Base-by-base conservation (phyloP, 352 stramenopile species). In the Phytopythium chamaehyphon region DNA sequence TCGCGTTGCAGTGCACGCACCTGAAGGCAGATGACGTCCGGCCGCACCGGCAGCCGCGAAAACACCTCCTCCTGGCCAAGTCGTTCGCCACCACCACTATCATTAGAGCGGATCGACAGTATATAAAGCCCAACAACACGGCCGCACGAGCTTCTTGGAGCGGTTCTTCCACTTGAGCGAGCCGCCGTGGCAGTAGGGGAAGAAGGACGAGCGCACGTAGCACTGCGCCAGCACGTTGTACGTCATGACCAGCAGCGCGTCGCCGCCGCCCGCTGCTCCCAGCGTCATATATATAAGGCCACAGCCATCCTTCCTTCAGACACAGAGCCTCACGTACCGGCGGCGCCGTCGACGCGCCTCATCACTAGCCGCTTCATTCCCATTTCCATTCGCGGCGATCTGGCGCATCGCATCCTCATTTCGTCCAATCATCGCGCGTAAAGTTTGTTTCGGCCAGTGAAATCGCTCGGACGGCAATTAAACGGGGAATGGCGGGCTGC, bases 171-270 rank as follows among this genome's bases (percentile, higher is more conserved):
- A 93, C 4, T 68, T 64, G 45, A 93, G 51, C 42, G 69, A 59
- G 21, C 63, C 69, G 12, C 71, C 55, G 18, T 71, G 67, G 66
- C 83, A 93, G 54, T 93, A 92, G 39, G 83, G 83, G 54, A 93
- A 93, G 66, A 73, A 90, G 33, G 47, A 76, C 28, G 83, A 93
- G 37, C 73, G 69, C 45, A 92, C 70, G 57, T 91, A 94, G 60
- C 69, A 84, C 55, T 94, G 83, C 28, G 83, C 83, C 28, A 94
- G 63, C 43, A 92, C 83, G 48, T 94, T 94, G 64, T 91, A 94
- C 57, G 81, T 91, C 82, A 94, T 91, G n/a, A 94, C 76, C 2
- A 61, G 47, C 53, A 90, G 63, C 44, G 26, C 18, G n/a, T n/a
- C 24, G 26, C 26, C 45, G 9, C 62, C 69, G n/a, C 76, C 69